Base-by-base conservation (phyloP, 2,329 filamentous ascomycete species). In the Alternaria metachromatica region DNA sequence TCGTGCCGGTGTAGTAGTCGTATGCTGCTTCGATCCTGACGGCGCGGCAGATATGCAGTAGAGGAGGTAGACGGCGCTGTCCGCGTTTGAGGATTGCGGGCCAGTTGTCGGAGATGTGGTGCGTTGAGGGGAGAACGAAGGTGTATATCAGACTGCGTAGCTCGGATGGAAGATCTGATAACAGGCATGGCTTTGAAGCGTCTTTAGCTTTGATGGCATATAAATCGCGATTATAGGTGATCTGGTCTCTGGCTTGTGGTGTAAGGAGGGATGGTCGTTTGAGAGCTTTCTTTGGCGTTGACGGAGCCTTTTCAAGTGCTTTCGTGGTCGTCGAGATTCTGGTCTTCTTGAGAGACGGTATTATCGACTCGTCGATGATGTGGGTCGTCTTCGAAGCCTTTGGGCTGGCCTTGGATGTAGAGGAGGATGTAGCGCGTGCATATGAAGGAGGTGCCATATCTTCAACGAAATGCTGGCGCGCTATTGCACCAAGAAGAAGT, bases 1-100 rank as follows among this genome's bases (percentile, higher is more conserved):
- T 28, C 3, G 66, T 61, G 30, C 28, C 45, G 1, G 65, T 66
- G 60, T 75, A 78, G 63, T 72, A 76, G 15, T 62, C 60, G 41
- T 76, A 75, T 21, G 71, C 70, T 4, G 69, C 70, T 66, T 78
- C 76, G n/a, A 70, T 66, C 8, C 75, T 67, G n/a, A 77, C 67
- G 9, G 67, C 66, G 18, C 72, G 70, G 56, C 70, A 72, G 30
- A 72, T 58, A 20, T 66, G 66, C 5, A 76, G 64, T 2, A 76
- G 49, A 2, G 60, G 5, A 12, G 59, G 62, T 12, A 30, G 21
- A 2, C 43, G 26, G 5, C 45, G 46, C 6, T 53, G 60, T 30
- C 33, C 55, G 44, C 28, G 23, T 20, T 50, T 28, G 8, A 28
- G 20, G 8, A 53, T 15, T 25, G 18, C 18, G 43, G 55, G n/a